A percentile compares a stretch with the other conserved stretches of the same genome.
Conservation (phyloP, 106 monocot genomes). For the Amphibolis antarctica region DNA sequence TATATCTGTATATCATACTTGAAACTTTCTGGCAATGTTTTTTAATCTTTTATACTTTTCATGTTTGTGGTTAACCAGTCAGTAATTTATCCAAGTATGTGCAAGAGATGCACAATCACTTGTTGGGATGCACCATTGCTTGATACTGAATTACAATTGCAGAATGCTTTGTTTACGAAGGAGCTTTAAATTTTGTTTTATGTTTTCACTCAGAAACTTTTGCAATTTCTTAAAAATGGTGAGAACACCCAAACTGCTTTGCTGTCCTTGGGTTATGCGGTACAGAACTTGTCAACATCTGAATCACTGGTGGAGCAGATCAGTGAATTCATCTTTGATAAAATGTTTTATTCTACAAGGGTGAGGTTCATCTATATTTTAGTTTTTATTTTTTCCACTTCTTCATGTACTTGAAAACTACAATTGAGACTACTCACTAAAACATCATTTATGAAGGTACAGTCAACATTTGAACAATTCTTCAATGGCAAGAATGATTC, state of each 20-base stretch:
- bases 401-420: not conserved
- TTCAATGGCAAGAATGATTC: conserved; percentile 5
- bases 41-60: not conserved
- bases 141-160: not conserved
- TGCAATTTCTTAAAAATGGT: conserved; percentile 31
- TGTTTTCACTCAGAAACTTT: conserved; percentile 52
- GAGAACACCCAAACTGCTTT: conserved; percentile 48
- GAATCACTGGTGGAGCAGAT: conserved; percentile 35
- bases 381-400: not conserved
- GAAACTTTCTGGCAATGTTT: too few species aligned
- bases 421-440: too few species aligned
- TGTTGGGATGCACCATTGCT: not conserved
- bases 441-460: conserved; percentile 23
- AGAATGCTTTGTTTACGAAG: not conserved
- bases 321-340: conserved; percentile 30
- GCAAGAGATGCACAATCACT: not conserved
- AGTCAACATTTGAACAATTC: conserved; percentile 18
- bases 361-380: conserved; percentile 15
- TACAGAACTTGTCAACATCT: conserved; percentile 28
- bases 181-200: conserved; percentile 2
- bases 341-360: conserved; percentile 27
- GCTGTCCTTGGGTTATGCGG: conserved; percentile 63
- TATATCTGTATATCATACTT: too few species aligned
- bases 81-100: not conserved
- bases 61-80: not conserved